Evolutionary conservation across 257 asterid genomes (phyloP).

Genomic region (Parsonsia alboflavescens): DNA sequence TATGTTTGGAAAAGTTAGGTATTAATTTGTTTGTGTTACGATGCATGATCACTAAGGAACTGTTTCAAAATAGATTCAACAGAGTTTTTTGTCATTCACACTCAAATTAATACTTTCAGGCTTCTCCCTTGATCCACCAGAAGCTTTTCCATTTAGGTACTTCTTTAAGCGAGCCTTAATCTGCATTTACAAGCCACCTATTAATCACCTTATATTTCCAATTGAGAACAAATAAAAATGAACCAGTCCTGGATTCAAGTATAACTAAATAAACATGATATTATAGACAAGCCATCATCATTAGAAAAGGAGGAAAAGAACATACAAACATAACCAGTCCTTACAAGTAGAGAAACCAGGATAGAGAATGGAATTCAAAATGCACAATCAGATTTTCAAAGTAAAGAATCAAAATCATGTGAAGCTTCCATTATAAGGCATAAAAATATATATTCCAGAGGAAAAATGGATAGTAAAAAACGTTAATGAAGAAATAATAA

Average conservation of each 20-base stretch:
- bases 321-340: neutral
- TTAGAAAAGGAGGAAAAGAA: neutral
- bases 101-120: too few species aligned
- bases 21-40: too few species aligned
- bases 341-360: neutral
- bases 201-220: neutral
- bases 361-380: neutral
- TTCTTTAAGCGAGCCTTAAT: slow-evolving; percentile 68
- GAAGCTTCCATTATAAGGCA: slow-evolving; percentile 31
- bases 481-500: too few species aligned
- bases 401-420: slow-evolving; percentile 17
- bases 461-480: too few species aligned
- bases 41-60: too few species aligned
- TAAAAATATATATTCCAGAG: neutral
- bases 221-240: neutral
- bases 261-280: neutral
- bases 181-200: slow-evolving; percentile 25
- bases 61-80: too few species aligned
- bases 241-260: neutral
- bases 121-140: slow-evolving; percentile 75
- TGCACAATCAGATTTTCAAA: neutral
- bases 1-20: too few species aligned
- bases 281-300: neutral
- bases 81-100: too few species aligned
- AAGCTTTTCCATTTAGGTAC: too few species aligned